Evolutionary conservation across 352 stramenopile genomes (phyloP), one percentile per base, ranked within the genome.

Genomic region (Globisporangium echinulatum): DNA sequence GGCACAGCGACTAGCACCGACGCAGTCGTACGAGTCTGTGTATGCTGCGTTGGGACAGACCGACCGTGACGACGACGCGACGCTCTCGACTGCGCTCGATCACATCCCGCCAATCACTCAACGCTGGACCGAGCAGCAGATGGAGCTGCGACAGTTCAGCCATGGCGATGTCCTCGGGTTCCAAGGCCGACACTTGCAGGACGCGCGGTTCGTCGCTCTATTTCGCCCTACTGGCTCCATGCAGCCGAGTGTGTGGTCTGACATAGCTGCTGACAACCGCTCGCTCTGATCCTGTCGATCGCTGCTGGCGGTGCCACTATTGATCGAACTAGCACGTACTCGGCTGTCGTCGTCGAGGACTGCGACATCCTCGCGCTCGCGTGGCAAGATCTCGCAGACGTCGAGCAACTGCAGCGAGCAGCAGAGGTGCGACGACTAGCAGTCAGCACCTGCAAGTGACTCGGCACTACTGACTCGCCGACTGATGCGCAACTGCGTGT

Each of bases 311-410:
- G 2, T 58, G 40, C 49, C 7, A 15, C 13, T 5, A 14, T 8
- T 43, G 3, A 7, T 60, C 19, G 43, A 25, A 25, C 25, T 52
- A 75, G 68, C 1, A 51, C 52, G 46, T 75, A 72, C 44, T 72
- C 65, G 7, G 59, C 56, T 4, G 44, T 72, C 6, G 62, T 63
- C 2, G 58, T 56, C 6, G 61, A 70, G 36, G 56, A 48, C 6
- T 72, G 68, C 44, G 68, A 75, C 48, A 9, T 63, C 6, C 55
- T 71, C 17, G 64, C 69, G 17, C 39, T 82, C 4, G 71, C 74
- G 8, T 80, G 74, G 74, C 17, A 55, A 2, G 36, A 74, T 7
- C 70, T 75, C 60, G 44, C 43, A 15, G 55, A 51, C 11, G 65
- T 77, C 38, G 69, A 80, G 9, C 46, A 52, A 17, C 52, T 60